Conservation (phyloP, 2,329 filamentous ascomycete species). For the Cryphonectria japonica region DNA sequence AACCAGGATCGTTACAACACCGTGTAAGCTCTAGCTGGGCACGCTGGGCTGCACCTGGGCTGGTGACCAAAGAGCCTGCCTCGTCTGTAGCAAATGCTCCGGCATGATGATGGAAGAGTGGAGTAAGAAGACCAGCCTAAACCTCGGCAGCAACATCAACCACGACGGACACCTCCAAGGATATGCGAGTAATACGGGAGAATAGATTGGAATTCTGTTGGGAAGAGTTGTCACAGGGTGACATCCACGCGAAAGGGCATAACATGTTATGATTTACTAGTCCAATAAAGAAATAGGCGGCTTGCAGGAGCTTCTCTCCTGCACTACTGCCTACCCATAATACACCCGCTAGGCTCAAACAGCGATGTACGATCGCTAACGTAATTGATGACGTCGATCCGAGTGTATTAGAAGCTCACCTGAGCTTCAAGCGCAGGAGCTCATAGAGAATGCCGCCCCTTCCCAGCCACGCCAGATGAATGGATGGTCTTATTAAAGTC, state of each 20-base stretch:
- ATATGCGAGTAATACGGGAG: background rate
- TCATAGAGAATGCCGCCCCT: conserved; percentile 11
- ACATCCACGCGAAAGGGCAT: background rate
- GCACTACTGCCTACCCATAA: background rate
- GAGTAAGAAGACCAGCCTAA: background rate
- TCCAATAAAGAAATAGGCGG: background rate
- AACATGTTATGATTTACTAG: background rate
- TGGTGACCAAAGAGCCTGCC: background rate
- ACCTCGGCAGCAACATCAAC: background rate
- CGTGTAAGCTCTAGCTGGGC: background rate
- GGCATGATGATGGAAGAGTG: background rate
- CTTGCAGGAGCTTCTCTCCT: background rate
- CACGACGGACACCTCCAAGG: background rate
- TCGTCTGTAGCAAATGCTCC: background rate
- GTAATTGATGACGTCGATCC: conserved; percentile 30
- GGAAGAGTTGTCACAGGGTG: background rate
- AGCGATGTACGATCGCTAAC: conserved; percentile 27
- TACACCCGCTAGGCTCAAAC: conserved; percentile 14
- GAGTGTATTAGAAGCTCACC: conserved; percentile 26
- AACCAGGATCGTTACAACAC: background rate
- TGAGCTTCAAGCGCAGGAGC: conserved; percentile 16
- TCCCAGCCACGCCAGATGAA: background rate
- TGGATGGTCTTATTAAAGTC: background rate
- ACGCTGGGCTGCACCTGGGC: background rate
- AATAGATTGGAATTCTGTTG: background rate